Conservation (phyloP, 2,329 filamentous ascomycete species). For the Colletotrichum sojae region DNA sequence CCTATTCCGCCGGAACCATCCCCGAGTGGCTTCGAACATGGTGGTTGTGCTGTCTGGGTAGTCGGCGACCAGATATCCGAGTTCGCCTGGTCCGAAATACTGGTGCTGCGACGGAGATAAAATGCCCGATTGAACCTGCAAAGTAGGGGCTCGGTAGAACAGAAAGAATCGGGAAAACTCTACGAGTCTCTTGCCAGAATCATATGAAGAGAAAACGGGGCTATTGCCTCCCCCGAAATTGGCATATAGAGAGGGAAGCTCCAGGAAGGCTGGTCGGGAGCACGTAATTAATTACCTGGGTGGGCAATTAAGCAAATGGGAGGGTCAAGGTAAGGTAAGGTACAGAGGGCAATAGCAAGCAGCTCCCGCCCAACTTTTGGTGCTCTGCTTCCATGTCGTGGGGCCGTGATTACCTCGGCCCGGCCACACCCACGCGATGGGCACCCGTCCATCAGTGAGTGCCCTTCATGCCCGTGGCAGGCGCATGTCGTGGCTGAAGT, state of each 20-base stretch:
- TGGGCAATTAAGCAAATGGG: conserved; percentile 11
- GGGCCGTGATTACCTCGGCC: conserved; percentile 41
- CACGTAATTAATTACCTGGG: conserved; percentile 30
- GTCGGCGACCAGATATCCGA: conserved; percentile 25
- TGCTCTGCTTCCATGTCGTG: conserved; percentile 14
- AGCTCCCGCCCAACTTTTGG: not conserved
- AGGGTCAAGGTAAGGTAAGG: not conserved
- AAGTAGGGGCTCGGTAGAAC: not conserved
- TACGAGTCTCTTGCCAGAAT: conserved; percentile 9
- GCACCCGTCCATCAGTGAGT: not conserved
- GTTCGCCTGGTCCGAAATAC: not conserved
- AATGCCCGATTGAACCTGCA: conserved; percentile 1
- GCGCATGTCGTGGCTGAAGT: not conserved
- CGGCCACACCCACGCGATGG: conserved; percentile 33
- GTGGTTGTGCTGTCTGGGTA: conserved; percentile 2
- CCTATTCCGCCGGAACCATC: conserved; percentile 93
- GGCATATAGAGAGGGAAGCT: conserved; percentile 22
- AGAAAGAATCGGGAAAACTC: conserved; percentile 1
- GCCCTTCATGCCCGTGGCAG: conserved; percentile 16
- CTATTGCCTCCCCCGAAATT: conserved; percentile 16
- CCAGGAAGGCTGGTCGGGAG: conserved; percentile 35
- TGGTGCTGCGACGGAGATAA: not conserved
- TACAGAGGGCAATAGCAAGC: not conserved
- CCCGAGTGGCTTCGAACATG: conserved; percentile 81
- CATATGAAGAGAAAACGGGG: conserved; percentile 17